A percentile compares a stretch with the other conserved stretches of the same genome.
Conservation (phyloP, 129 eudicot species). For the Saposhnikovia divaricata region DNA sequence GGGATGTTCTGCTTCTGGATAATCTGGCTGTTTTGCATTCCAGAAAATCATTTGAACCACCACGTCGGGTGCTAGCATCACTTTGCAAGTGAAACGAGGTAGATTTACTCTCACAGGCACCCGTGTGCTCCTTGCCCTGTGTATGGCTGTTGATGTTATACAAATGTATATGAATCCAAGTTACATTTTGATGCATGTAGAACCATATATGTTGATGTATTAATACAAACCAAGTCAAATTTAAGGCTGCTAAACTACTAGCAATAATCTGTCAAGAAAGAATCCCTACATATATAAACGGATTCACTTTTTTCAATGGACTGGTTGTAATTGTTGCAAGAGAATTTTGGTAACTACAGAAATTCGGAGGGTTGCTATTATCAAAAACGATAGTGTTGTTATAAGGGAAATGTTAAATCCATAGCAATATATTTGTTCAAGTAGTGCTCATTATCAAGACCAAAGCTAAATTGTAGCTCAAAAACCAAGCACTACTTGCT, state of each 20-base stretch:
- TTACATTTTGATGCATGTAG: background rate
- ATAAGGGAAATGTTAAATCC: too few species aligned
- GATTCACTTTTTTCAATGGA: too few species aligned
- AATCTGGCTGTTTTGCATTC: conserved; percentile 72
- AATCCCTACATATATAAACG: too few species aligned
- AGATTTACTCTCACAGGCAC: background rate
- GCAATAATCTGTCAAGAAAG: background rate
- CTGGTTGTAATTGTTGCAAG: too few species aligned
- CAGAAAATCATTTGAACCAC: conserved; percentile 54
- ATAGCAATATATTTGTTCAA: too few species aligned
- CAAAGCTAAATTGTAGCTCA: too few species aligned
- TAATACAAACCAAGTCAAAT: background rate
- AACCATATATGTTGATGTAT: background rate
- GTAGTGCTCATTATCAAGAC: too few species aligned
- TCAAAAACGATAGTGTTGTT: too few species aligned
- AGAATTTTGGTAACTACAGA: too few species aligned
- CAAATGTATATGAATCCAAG: background rate
- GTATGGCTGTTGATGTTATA: background rate
- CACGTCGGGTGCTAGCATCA: conserved; percentile 74
- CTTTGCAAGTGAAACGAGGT: conserved; percentile 49
- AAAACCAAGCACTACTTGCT: too few species aligned
- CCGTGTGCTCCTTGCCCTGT: background rate
- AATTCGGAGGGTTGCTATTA: too few species aligned
- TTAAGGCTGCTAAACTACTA: background rate
- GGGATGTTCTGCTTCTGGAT: conserved; percentile 60